Base-by-base conservation (phyloP, 148 eudicot genomes). In the Euryodendron excelsum region DNA sequence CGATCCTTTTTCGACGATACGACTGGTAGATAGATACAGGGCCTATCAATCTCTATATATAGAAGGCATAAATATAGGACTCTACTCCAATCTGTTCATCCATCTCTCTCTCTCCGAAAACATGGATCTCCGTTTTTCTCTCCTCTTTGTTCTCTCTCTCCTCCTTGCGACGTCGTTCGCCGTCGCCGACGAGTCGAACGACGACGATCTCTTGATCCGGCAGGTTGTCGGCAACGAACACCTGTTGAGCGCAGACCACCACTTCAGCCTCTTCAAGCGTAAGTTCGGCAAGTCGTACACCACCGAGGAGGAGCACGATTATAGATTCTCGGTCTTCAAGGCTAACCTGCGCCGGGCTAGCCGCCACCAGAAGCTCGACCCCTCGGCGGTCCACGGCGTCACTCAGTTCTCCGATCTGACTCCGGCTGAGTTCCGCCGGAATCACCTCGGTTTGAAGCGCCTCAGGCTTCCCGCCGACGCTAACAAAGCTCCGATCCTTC, bases 361-460 rank as follows among this genome's bases (percentile, higher is more conserved):
- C 79, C 72, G 81, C 25, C 82, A 91, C 77, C 94, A 91, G 78
- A 67, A 25, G 61, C 85, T 89, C 1, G 94, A 91, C 73, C 92
- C 92, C 1, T 77, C 83, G 37, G 92, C 94, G 0, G 65, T 56
- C 23, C 94, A 91, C 58, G 94, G 94, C 5, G 94, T 91, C 18
- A 91, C 94, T 33, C 87, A 73, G 78, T 91, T 91, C 80, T 91
- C 89, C 20, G 92, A 91, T 72, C 71, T 87, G 72, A 87, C 88
- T 44, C 85, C 77, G 70, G 64, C 81, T 11, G 94, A 91, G 85
- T 91, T 91, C 60, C 62, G 75, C 48, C 74, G 44, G 27, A 75
- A 50, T 48, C 88, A 82, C 60, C 83, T 89, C 33, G 94, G 94
- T 0, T 6, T 85, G 28, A 73, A 77, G 20, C 72, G 80, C 58